phyloP scores from a whole-genome alignment of 2,329 filamentous ascomycete species.

The Alternaria infectoria region DNA sequence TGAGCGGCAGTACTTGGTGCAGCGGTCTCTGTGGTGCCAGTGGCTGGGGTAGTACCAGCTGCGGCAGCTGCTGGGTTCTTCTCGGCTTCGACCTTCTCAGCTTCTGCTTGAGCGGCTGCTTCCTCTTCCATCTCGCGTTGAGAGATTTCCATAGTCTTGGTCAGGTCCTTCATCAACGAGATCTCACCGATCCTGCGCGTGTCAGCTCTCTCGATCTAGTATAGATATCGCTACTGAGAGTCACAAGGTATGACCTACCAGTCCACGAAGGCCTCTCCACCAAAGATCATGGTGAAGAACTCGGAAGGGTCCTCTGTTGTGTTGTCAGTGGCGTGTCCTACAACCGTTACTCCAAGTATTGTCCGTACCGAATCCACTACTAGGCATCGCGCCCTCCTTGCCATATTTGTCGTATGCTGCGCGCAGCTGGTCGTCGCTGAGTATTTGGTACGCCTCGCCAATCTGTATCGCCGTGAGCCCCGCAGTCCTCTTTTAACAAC shows the following conservation, averaged over 20 bases:
- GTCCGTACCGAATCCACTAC: constrained; percentile 79
- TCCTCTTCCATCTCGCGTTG: constrained; percentile 80
- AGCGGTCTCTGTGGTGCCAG: constrained; percentile 12
- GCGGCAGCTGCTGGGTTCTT: constrained; percentile 23
- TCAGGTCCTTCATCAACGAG: constrained; percentile 97
- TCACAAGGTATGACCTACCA: constrained; percentile 56
- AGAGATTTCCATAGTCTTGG: constrained; percentile 97
- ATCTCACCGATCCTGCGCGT: constrained; percentile 83
- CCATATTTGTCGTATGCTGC: constrained; percentile 96
- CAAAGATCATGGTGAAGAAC: constrained; percentile 99
- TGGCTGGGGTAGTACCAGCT: constrained; percentile 12
- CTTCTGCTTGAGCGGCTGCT: constrained; percentile 61
- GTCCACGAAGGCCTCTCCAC: constrained; percentile 92
- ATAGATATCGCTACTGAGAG: not conserved
- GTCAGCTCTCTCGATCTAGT: constrained; percentile 8
- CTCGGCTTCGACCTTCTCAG: constrained; percentile 28
- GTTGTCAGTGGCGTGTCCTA: constrained; percentile 24
- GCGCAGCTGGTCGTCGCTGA: constrained; percentile 85
- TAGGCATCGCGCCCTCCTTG: constrained; percentile 90
- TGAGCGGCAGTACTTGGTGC: constrained; percentile 47
- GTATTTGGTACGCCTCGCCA: constrained; percentile 77
- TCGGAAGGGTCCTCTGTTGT: constrained; percentile 83
- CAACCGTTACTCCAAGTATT: not conserved
- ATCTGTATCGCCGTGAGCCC: constrained; percentile 55
- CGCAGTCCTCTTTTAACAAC: constrained; percentile 16